These are phyloP conservation scores for Amyloporia xantha DNA, from an alignment of 768 basidiomycete species.

Conservation along the genomic window DNA sequence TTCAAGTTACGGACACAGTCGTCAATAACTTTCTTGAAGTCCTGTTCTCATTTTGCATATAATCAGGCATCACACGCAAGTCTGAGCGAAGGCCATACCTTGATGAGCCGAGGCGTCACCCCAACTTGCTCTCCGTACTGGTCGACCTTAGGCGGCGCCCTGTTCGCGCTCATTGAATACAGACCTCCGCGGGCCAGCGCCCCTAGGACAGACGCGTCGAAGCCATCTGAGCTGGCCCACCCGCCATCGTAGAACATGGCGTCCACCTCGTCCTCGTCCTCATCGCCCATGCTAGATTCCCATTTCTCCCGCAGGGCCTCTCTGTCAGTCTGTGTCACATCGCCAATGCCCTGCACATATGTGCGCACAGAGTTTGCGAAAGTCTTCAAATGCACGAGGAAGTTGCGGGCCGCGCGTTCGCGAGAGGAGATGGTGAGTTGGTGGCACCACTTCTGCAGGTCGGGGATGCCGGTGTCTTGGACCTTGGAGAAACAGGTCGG, in stretches of 20 bases:
- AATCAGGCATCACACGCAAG: neutral
- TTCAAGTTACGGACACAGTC: slow-evolving; percentile 41
- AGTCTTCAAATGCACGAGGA: slow-evolving; percentile 40
- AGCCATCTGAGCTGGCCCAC: slow-evolving; percentile 18
- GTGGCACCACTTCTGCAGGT: slow-evolving; percentile 53
- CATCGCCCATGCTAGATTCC: slow-evolving; percentile 35
- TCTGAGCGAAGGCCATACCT: slow-evolving; percentile 20
- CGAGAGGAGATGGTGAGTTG: slow-evolving; percentile 47
- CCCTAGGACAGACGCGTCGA: slow-evolving; percentile 23
- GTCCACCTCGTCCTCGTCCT: slow-evolving; percentile 18
- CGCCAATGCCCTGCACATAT: slow-evolving; percentile 45
- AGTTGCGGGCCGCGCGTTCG: slow-evolving; percentile 35
- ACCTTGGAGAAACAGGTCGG: slow-evolving; percentile 47
- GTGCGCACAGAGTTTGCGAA: slow-evolving; percentile 42
- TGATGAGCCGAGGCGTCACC: slow-evolving; percentile 38
- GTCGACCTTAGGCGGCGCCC: slow-evolving; percentile 34
- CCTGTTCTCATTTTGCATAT: slow-evolving; percentile 25
- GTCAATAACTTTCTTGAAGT: slow-evolving; percentile 40
- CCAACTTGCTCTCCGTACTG: slow-evolving; percentile 36
- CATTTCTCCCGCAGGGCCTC: slow-evolving; percentile 42
- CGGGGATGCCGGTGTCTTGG: slow-evolving; percentile 51
- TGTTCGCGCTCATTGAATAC: slow-evolving; percentile 25
- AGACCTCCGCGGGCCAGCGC: slow-evolving; percentile 18
- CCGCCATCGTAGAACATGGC: slow-evolving; percentile 7
- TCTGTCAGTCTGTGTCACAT: slow-evolving; percentile 47